Conservation (phyloP, 2,329 filamentous ascomycete genomes). For the Claviceps fusiformis region DNA sequence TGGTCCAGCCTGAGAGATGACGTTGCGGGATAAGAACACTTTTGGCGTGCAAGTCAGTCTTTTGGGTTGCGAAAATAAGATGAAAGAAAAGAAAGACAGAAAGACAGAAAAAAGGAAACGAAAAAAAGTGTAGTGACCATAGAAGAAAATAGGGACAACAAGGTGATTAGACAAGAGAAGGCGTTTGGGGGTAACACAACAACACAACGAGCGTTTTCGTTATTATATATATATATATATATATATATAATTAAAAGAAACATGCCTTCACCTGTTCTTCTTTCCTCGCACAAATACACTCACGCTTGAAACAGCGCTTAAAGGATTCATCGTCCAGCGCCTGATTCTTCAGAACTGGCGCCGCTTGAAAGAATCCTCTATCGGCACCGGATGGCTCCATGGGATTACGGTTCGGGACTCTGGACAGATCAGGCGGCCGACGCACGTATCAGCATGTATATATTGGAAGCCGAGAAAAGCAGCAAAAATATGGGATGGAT, state of each 20-base stretch:
- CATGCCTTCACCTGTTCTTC: neutral
- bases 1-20: conserved; percentile 25
- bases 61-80: neutral
- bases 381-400: conserved; percentile 33
- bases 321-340: conserved; percentile 41
- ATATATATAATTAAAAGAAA: too few relatives aligned
- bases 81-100: neutral
- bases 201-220: neutral
- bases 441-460: neutral
- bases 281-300: conserved; percentile 7
- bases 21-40: conserved; percentile 35
- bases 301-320: conserved; percentile 37
- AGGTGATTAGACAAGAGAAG: neutral
- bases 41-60: neutral
- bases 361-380: conserved; percentile 43
- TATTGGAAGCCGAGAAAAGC: neutral
- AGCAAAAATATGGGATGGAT: neutral
- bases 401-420: neutral
- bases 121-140: too few relatives aligned
- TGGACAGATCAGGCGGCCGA: neutral
- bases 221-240: too few relatives aligned
- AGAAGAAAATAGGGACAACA: neutral
- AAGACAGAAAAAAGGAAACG: neutral
- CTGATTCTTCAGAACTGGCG: conserved; percentile 39
- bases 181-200: too few relatives aligned